Conservation (phyloP, 805 yeast species). For the Kodamaea hsintzibuensis region DNA sequence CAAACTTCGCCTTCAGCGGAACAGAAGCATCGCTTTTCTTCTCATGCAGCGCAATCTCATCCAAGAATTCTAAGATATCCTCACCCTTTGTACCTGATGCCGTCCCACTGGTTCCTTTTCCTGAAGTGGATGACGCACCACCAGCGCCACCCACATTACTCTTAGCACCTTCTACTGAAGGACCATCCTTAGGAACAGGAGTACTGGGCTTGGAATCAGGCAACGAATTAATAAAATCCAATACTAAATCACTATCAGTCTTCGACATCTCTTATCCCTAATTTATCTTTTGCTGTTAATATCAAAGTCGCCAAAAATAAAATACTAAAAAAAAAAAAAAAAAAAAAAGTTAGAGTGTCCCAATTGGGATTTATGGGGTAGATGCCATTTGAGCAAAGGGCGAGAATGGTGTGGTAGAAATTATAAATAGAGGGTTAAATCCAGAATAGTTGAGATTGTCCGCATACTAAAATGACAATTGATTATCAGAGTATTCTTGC, state of each 20-base stretch:
- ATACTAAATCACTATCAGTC: conserved; percentile 69
- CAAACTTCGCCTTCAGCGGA: conserved; percentile 28
- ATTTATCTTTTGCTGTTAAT: not conserved
- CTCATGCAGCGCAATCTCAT: conserved; percentile 70
- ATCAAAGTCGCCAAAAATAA: not conserved
- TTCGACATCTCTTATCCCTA: conserved; percentile 10
- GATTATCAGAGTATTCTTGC: conserved; percentile 8
- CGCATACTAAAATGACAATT: conserved; percentile 2
- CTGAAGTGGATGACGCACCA: conserved; percentile 24
- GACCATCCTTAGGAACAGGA: conserved; percentile 27
- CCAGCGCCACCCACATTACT: conserved; percentile 10
- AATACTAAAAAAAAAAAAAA: too few relatives aligned
- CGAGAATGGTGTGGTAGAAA: not conserved
- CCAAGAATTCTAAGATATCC: conserved; percentile 57
- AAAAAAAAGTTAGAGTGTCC: not conserved
- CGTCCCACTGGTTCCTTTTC: conserved; percentile 11
- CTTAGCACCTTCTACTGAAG: conserved; percentile 3
- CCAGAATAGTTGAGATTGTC: too few relatives aligned
- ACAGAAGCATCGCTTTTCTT: conserved; percentile 29
- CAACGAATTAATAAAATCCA: conserved; percentile 76
- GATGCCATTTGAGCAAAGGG: not conserved
- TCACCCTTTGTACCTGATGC: conserved; percentile 40
- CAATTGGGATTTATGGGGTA: not conserved
- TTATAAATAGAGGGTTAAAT: not conserved
- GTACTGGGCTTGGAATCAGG: conserved; percentile 56